Percentiles rank a stretch among this genome's conserved stretches.
Evolutionary conservation across 805 yeast genomes (phyloP).

Genomic region (Komagataella mondaviorum): DNA sequence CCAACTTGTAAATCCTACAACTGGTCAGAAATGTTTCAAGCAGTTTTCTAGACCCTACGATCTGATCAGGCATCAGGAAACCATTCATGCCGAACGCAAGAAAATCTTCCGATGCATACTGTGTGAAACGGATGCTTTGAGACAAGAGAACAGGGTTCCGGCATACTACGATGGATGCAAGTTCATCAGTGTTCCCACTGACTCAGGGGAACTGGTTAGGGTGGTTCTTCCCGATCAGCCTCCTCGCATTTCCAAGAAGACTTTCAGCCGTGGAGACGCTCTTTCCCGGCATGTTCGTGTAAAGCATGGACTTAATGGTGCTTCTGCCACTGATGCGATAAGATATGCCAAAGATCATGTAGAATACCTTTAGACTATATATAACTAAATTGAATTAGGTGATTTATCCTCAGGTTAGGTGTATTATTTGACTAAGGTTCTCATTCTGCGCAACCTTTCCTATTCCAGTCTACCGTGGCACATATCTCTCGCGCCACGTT

Average conservation of each 20-base stretch:
- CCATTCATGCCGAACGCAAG: constrained; percentile 84
- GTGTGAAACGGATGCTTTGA: constrained; percentile 60
- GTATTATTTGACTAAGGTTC: not conserved
- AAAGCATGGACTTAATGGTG: constrained; percentile 64
- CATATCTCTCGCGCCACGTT: not conserved
- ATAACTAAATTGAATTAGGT: not conserved
- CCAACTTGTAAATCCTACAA: constrained; percentile 41
- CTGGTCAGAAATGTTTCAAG: constrained; percentile 56
- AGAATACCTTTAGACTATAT: constrained; percentile 26
- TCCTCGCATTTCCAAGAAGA: constrained; percentile 29
- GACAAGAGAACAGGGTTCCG: constrained; percentile 23
- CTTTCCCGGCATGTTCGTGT: constrained; percentile 86
- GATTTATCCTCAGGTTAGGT: not conserved
- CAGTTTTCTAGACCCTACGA: constrained; percentile 91
- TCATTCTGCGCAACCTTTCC: not conserved
- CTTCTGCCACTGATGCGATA: constrained; percentile 56
- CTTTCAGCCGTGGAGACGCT: constrained; percentile 91
- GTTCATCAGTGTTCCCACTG: constrained; percentile 12
- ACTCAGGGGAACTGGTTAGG: constrained; percentile 8
- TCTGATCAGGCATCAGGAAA: constrained; percentile 88
- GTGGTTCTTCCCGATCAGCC: constrained; percentile 7
- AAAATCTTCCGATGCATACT: constrained; percentile 76
- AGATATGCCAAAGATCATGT: constrained; percentile 69
- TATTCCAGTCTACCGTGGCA: not conserved
- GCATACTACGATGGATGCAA: constrained; percentile 21